Evolutionary conservation across 208 protist species (phyloP).

Genomic region (Naegleria fowleri): DNA sequence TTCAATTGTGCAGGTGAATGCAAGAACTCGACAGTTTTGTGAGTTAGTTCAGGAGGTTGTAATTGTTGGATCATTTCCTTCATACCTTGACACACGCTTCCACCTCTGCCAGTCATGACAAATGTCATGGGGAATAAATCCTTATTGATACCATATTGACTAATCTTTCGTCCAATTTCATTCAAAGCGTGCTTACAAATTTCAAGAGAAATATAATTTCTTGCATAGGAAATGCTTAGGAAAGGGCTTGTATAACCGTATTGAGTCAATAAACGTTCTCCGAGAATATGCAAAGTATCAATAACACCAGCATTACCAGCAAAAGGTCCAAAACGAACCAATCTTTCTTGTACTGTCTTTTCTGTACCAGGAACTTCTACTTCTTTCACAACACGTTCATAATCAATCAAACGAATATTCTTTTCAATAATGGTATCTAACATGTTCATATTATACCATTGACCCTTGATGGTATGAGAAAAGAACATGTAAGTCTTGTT

Average conservation of each 20-base stretch:
- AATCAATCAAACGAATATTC: conserved; percentile 67
- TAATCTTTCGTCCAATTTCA: conserved; percentile 53
- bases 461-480: conserved; percentile 70
- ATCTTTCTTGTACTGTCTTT: conserved; percentile 38
- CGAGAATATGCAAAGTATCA: conserved; percentile 57
- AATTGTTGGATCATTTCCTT: conserved; percentile 57
- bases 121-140: conserved; percentile 52
- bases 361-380: conserved; percentile 28
- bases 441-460: conserved; percentile 67
- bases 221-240: conserved; percentile 48
- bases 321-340: conserved; percentile 63
- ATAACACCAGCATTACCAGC: conserved; percentile 66
- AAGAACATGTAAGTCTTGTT: conserved; percentile 64
- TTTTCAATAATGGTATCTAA: conserved; percentile 56
- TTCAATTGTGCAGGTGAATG: conserved; percentile 39
- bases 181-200: conserved; percentile 45
- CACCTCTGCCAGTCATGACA: conserved; percentile 50
- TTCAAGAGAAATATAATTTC: conserved; percentile 51
- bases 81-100: conserved; percentile 42
- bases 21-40: conserved; percentile 46
- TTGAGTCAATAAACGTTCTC: conserved; percentile 52
- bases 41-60: conserved; percentile 36
- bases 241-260: conserved; percentile 57
- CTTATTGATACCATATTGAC: conserved; percentile 48
- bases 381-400: conserved; percentile 56